phyloP scores from a whole-genome alignment of 768 basidiomycete species.

The Rhizopogon vesiculosus region DNA sequence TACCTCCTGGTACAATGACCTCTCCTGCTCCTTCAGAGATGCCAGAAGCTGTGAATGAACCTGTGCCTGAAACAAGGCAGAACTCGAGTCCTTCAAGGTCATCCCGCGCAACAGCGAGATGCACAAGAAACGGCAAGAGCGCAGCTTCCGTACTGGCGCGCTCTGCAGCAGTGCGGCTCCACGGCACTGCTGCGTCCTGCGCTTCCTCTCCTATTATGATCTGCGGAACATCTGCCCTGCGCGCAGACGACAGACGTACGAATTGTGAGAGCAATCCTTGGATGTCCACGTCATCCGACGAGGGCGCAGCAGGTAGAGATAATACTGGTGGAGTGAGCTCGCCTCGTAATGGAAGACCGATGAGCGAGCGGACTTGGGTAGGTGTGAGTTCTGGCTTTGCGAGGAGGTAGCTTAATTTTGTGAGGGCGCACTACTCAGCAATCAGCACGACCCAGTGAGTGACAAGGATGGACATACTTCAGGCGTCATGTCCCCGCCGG shows the following conservation, averaged over 20 bases:
- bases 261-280: constrained; percentile 65
- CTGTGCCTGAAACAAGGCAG: constrained; percentile 35
- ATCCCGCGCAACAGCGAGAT: constrained; percentile 70
- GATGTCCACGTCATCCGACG: constrained; percentile 45
- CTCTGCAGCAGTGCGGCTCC: constrained; percentile 79
- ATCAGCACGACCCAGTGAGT: no score
- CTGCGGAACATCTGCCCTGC: constrained; percentile 27
- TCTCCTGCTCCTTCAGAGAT: constrained; percentile 16
- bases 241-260: constrained; percentile 49
- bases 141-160: constrained; percentile 64
- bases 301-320: constrained; percentile 38
- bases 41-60: constrained; percentile 16
- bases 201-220: constrained; percentile 37
- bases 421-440: constrained; percentile 67
- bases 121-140: constrained; percentile 72
- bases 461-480: constrained; percentile 49
- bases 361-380: constrained; percentile 66
- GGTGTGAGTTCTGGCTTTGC: constrained; percentile 76
- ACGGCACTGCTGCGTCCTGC: constrained; percentile 49
- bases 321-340: constrained; percentile 66
- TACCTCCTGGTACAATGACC: constrained; percentile 50
- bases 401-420: constrained; percentile 86
- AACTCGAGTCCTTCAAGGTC: constrained; percentile 59
- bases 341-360: constrained; percentile 78
- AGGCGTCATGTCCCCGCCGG: constrained; percentile 94